Base-by-base conservation (phyloP, 768 basidiomycete species). In the Mrakia gelida region DNA sequence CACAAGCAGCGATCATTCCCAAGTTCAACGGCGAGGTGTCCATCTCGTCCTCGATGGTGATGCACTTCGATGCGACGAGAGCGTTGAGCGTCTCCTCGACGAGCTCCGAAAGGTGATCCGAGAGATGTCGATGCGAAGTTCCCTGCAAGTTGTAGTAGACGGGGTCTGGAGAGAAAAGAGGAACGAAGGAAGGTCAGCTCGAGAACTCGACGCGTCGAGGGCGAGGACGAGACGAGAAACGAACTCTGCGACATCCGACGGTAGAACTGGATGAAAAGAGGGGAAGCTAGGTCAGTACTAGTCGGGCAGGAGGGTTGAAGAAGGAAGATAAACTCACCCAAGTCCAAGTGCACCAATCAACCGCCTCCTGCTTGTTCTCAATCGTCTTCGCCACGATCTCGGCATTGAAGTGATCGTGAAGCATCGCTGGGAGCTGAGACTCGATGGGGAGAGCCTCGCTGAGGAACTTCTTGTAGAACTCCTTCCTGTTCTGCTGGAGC, bases 331-430 rank as follows among this genome's bases (percentile, higher is more conserved):
- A 23, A 52, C 30, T 34, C 23, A 75, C 52, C 87, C 92, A 97
- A 16, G 95, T 95, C 97, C 97, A 99, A 0, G 97, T 99, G 81
- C 97, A 86, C 83, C 97, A 97, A 85, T 99, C 96, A 90, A 87
- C 86, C 8, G 86, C 86, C 83, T 97, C 94, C 84, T 99, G 96
- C 87, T 99, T 99, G 85, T 98, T 98, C 86, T 98, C 95, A 77
- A 98, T 98, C 18, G 95, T 98, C 86, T 95, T 96, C 61, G 98
- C 95, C 13, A 95, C 95, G 80, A 98, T 97, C 85, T 98, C 97
- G 0, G 96, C 94, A 72, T 98, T 88, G 89, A 98, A 98, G 84
- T 97, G 97, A 83, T 98, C 97, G 81, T 98, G 96, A 1, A 99
- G 86, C 83, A 94, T 91, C 0, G 93, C 94, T 1, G 95, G 91